A percentile compares a stretch with the other conserved stretches of the same genome.
Evolutionary conservation across 2,329 filamentous ascomycete genomes (phyloP).

Genomic region (Aphanoascus verrucosus): DNA sequence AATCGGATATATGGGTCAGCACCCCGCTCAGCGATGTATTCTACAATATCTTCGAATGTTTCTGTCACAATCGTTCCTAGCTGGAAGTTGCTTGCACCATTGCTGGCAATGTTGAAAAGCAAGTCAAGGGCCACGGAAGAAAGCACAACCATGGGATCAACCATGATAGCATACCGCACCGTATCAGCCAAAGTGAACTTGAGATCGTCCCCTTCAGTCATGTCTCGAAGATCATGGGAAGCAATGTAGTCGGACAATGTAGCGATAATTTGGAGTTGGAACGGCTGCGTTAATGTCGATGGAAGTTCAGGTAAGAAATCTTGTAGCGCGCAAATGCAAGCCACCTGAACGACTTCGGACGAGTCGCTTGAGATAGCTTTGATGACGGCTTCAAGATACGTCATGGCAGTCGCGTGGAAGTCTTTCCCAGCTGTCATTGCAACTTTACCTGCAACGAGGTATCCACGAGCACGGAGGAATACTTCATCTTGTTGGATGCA

Average conservation of each 20-base stretch:
- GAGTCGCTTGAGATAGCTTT: conserved; percentile 63
- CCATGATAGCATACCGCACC: conserved; percentile 67
- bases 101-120: conserved; percentile 79
- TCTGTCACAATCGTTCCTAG: conserved; percentile 79
- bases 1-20: conserved; percentile 62
- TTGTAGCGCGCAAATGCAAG: conserved; percentile 79
- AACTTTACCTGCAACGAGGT: conserved; percentile 71
- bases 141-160: conserved; percentile 66
- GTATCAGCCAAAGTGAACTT: conserved; percentile 83
- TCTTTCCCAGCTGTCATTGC: conserved; percentile 54
- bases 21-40: conserved; percentile 53
- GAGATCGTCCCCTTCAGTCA: conserved; percentile 82
- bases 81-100: conserved; percentile 83
- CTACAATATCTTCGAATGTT: conserved; percentile 79
- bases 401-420: conserved; percentile 34
- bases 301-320: conserved; percentile 50
- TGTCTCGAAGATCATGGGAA: conserved; percentile 67
- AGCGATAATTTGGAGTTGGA: conserved; percentile 51
- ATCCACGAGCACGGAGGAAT: conserved; percentile 76
- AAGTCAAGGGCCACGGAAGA: conserved; percentile 62
- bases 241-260: conserved; percentile 63
- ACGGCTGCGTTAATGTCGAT: conserved; percentile 40
- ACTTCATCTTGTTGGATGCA: conserved; percentile 60
- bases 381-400: conserved; percentile 50
- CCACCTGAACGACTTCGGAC: conserved; percentile 82